These are phyloP conservation scores for Dendrobium huoshanense DNA, from an alignment of 106 monocot genomes.

Conservation along the genomic window DNA sequence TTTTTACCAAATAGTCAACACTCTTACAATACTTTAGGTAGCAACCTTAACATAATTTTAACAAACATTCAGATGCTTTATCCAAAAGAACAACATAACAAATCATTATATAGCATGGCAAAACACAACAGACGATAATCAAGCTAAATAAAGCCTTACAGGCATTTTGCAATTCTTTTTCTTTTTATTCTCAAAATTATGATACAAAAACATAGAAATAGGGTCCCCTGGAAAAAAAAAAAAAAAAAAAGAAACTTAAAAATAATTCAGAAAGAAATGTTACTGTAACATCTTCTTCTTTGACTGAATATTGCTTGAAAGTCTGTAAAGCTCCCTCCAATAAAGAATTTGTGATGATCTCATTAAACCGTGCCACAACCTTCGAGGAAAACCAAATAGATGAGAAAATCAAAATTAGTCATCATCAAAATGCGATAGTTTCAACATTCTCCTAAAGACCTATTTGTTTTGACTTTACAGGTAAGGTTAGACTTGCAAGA, in stretches of 20 bases:
- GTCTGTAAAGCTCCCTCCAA: conserved; percentile 88
- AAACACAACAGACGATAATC: neutral
- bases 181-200: neutral
- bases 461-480: neutral
- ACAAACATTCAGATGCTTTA: neutral
- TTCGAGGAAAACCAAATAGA: conserved; percentile 21
- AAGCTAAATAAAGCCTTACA: neutral
- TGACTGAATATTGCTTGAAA: conserved; percentile 73
- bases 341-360: conserved; percentile 79
- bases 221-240: neutral
- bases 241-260: conserved; percentile 4
- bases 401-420: neutral
- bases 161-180: neutral
- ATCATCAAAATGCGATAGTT: neutral
- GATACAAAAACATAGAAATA: neutral
- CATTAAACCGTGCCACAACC: conserved; percentile 97
- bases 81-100: neutral
- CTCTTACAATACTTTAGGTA: no score
- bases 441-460: neutral
- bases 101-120: neutral
- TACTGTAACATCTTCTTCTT: conserved; percentile 84
- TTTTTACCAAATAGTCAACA: no score
- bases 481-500: neutral
- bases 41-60: no score
- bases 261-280: neutral